Evolutionary conservation across 371 early-diverging fungal species (phyloP).

Genomic region (Umbelopsis sp.): DNA sequence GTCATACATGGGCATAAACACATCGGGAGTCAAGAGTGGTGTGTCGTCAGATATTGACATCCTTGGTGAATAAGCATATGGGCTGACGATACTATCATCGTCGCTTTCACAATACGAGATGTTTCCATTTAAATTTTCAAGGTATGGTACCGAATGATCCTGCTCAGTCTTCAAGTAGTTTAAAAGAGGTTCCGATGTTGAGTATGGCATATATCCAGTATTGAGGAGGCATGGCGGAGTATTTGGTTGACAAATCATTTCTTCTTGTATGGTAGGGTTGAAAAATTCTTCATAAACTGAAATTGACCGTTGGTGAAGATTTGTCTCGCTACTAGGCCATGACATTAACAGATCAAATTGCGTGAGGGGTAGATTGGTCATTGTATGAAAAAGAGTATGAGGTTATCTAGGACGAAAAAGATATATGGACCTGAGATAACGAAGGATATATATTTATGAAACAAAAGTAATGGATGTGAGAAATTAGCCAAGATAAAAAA

Average conservation of each 20-base stretch:
- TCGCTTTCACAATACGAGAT: slow-evolving; percentile 11
- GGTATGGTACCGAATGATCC: not conserved
- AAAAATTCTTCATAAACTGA: not conserved
- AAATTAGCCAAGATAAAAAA: slow-evolving; percentile 3
- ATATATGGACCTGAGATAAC: not conserved
- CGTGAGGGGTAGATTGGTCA: not conserved
- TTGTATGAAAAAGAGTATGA: not conserved
- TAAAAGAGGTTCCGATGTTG: slow-evolving; percentile 2
- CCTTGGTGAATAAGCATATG: slow-evolving; percentile 4
- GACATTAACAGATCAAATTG: slow-evolving; percentile 8
- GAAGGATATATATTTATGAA: not conserved
- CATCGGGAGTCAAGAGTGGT: not conserved
- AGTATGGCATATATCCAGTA: slow-evolving; percentile 12
- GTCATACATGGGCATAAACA: slow-evolving; percentile 9
- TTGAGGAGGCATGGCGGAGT: slow-evolving; percentile 2
- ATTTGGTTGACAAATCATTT: not conserved
- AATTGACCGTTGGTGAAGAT: slow-evolving; percentile 1
- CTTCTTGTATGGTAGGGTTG: not conserved
- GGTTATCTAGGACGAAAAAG: not conserved
- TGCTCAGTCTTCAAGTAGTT: not conserved
- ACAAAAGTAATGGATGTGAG: not conserved
- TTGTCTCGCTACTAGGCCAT: not conserved
- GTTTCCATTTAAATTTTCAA: slow-evolving; percentile 8
- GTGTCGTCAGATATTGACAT: slow-evolving; percentile 8
- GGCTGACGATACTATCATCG: slow-evolving; percentile 13